Evolutionary conservation across 2,329 filamentous ascomycete species (phyloP).

Genomic region (Alternaria solani): DNA sequence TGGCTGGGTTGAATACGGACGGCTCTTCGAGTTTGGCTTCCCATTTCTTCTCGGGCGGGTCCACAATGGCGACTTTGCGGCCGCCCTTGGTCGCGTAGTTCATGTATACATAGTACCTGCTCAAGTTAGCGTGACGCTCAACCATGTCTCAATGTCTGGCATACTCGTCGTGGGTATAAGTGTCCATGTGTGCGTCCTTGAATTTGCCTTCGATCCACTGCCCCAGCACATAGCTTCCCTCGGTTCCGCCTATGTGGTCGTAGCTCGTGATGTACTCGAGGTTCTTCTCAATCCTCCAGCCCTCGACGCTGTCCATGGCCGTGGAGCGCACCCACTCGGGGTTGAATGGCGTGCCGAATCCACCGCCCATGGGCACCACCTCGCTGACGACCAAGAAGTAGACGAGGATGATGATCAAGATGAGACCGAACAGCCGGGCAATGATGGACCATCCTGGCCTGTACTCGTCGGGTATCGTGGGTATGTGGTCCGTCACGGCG

Average conservation of each 20-base stretch:
- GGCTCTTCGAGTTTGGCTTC: constrained; percentile 85
- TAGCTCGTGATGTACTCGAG: constrained; percentile 81
- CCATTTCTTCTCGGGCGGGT: constrained; percentile 74
- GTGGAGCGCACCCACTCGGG: constrained; percentile 81
- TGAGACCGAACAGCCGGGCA: constrained; percentile 75
- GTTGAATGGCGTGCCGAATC: constrained; percentile 73
- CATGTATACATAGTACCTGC: constrained; percentile 79
- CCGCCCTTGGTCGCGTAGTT: constrained; percentile 87
- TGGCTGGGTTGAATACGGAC: constrained; percentile 67
- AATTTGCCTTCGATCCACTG: constrained; percentile 86
- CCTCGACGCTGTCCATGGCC: constrained; percentile 76
- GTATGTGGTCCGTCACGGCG: constrained; percentile 49
- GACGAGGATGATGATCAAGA: constrained; percentile 77
- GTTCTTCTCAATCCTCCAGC: constrained; percentile 69
- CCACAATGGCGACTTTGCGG: constrained; percentile 80
- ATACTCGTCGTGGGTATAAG: constrained; percentile 74
- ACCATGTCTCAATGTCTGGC: constrained; percentile 15
- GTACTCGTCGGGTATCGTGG: constrained; percentile 57
- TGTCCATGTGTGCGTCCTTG: constrained; percentile 73
- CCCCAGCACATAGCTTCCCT: constrained; percentile 87
- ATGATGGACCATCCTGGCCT: constrained; percentile 70
- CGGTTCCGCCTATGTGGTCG: constrained; percentile 91
- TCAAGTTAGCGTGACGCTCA: constrained; percentile 22
- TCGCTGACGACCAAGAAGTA: constrained; percentile 89
- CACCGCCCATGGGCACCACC: constrained; percentile 73